Conservation (phyloP, 306 rosid species). For the Vigna angularis region DNA sequence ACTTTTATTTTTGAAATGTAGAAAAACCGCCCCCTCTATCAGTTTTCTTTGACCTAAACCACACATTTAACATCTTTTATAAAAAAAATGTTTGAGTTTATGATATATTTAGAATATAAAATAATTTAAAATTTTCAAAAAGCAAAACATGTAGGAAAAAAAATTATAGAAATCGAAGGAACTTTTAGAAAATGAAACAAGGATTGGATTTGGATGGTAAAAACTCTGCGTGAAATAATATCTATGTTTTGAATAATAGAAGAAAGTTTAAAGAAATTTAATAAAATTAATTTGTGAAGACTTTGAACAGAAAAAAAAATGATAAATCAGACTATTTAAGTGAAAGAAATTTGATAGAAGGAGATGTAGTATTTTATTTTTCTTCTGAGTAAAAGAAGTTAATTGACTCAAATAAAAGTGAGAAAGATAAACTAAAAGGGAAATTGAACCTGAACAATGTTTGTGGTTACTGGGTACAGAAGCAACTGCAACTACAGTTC, state of each 20-base stretch:
- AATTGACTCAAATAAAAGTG: not conserved
- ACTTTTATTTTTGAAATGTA: not conserved
- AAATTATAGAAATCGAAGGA: not conserved
- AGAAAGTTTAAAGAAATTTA: not conserved
- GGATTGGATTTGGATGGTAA: not conserved
- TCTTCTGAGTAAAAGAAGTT: not conserved
- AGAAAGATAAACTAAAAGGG: not conserved
- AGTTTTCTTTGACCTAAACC: not conserved
- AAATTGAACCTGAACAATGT: not conserved
- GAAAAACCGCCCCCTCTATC: not conserved
- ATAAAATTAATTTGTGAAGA: not conserved
- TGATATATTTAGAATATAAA: not conserved
- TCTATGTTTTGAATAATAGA: not conserved
- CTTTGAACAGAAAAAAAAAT: not conserved
- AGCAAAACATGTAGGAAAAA: not conserved
- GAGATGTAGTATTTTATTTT: fast-evolving
- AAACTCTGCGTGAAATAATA: not conserved
- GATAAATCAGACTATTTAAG: not conserved
- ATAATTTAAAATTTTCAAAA: not conserved
- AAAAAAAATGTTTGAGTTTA: not conserved
- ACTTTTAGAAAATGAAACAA: not conserved
- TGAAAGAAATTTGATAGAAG: not conserved
- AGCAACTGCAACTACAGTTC: constrained; percentile 39
- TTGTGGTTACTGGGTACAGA: constrained; percentile 11
- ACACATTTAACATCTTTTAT: no score